phyloP scores from a whole-genome alignment of 2,329 filamentous ascomycete species.

The Colletotrichum tabaci region DNA sequence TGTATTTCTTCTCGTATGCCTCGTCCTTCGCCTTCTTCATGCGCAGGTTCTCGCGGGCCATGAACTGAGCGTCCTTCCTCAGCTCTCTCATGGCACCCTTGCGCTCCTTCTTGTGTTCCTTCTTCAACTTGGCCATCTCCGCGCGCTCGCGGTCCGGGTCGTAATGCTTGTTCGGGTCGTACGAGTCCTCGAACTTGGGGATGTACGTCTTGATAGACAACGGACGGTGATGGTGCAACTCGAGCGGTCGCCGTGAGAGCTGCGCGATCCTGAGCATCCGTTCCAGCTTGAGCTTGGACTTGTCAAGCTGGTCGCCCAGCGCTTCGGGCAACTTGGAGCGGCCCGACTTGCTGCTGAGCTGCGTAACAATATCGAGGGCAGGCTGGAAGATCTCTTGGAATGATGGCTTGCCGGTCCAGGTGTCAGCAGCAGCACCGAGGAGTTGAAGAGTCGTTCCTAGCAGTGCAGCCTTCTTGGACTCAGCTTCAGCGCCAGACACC shows the following conservation, averaged over 20 bases:
- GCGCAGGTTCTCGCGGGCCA: constrained; percentile 89
- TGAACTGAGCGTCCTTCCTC: constrained; percentile 94
- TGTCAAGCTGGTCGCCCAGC: constrained; percentile 58
- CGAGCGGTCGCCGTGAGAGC: constrained; percentile 81
- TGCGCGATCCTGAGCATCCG: constrained; percentile 73
- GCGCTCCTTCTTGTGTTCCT: constrained; percentile 93
- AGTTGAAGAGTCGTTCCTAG: constrained; percentile 75
- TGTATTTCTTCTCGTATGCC: constrained; percentile 97
- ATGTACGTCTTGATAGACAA: constrained; percentile 89
- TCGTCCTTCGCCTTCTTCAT: constrained; percentile 95
- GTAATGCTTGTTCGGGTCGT: constrained; percentile 97
- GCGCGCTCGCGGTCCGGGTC: constrained; percentile 93
- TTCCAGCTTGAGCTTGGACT: constrained; percentile 62
- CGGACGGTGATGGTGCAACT: constrained; percentile 90
- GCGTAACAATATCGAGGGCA: constrained; percentile 69
- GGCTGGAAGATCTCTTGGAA: constrained; percentile 87
- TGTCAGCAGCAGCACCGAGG: constrained; percentile 76
- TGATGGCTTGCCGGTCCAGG: constrained; percentile 81
- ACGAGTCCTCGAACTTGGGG: constrained; percentile 96
- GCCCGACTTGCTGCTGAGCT: constrained; percentile 70
- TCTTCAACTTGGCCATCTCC: constrained; percentile 85
- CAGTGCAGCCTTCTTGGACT: constrained; percentile 68
- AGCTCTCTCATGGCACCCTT: constrained; percentile 96
- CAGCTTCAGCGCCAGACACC: constrained; percentile 46
- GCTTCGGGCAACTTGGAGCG: constrained; percentile 64